Evolutionary conservation across 1,284 basidiomycete species (phyloP).

Genomic region (Cryptococcus sp.): DNA sequence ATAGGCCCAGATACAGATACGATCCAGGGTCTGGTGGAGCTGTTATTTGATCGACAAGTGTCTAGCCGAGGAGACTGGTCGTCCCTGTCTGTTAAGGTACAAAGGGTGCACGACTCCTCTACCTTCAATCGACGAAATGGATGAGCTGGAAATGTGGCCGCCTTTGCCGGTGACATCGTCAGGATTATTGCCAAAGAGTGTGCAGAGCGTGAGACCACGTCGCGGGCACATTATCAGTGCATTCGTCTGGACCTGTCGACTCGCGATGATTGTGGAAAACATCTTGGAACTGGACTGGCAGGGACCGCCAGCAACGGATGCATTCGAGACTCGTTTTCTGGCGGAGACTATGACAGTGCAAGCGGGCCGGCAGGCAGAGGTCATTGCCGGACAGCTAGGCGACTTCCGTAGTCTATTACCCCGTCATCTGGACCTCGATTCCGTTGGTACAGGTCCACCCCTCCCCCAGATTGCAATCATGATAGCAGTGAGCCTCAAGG

Average conservation of each 20-base stretch:
- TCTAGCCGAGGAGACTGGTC: constrained; percentile 49
- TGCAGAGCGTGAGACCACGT: constrained; percentile 22
- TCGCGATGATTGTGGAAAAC: constrained; percentile 42
- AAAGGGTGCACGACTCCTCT: constrained; percentile 45
- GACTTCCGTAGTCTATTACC: constrained; percentile 28
- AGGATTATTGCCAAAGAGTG: constrained; percentile 14
- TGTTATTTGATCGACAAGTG: constrained; percentile 49
- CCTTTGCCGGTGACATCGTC: constrained; percentile 24
- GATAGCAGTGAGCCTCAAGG: constrained; percentile 24
- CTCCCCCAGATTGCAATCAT: constrained; percentile 38
- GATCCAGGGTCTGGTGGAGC: constrained; percentile 49
- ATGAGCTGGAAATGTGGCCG: constrained; percentile 49
- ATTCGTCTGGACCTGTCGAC: constrained; percentile 39
- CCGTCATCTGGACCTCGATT: constrained; percentile 15
- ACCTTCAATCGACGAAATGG: constrained; percentile 44
- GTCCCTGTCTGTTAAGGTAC: constrained; percentile 45
- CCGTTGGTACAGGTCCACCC: constrained; percentile 14
- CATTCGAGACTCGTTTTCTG: constrained; percentile 4
- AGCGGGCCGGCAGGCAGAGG: constrained; percentile 11
- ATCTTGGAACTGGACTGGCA: constrained; percentile 38
- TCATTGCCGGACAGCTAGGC: constrained; percentile 23
- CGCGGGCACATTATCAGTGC: constrained; percentile 33
- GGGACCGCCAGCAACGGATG: constrained; percentile 13
- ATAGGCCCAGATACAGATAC: constrained; percentile 36
- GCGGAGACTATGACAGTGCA: not conserved